Evolutionary conservation across 352 stramenopile species (phyloP), one percentile per base, ranked within the genome.

Genomic region (Phytophthora citrophthora): DNA sequence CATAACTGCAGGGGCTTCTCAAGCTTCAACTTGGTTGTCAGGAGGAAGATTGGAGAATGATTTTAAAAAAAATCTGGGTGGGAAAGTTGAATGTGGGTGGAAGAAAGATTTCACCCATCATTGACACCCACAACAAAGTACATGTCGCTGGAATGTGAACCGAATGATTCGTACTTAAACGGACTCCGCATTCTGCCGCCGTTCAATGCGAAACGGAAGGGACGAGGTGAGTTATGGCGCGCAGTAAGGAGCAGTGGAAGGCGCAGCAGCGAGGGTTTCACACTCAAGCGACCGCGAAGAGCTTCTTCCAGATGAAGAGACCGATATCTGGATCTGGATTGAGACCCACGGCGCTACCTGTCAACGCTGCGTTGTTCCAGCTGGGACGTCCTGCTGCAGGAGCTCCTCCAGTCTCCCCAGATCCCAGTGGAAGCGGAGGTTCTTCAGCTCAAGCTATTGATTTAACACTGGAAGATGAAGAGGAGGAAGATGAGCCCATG

Each of bases 391-490:
- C n/a, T n/a, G n/a, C n/a, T n/a, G n/a, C n/a, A n/a, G n/a, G n/a
- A n/a, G n/a, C n/a, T n/a, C n/a, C 34, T 34, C 24, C 66, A n/a
- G 32, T 20, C 32, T 12, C 27, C 4, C 36, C 36, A 39, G 56
- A 31, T 12, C 8, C 45, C 61, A 59, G 26, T 56, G 18, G 27
- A 34, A 55, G 15, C 36, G 24, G 32, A 6, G 26, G 13, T 23
- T 47, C 27, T 7, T 65, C 54, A 18, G 31, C 18, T 5, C 38
- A 68, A 49, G 54, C 58, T 16, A 91, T 91, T 47, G 83, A 91
- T 38, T 61, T 91, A 27, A 90, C 80, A 24, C 46, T 72, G 8
- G 78, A 89, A 12, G 74, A 85, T 8, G 80, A 82, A 11, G 79
- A 89, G 15, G 76, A 89, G 6, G 70, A 77, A n/a, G 77, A 83